These are phyloP conservation scores for Vaccinium macrocarpon DNA, from an alignment of 148 eudicot species.

Conservation along the genomic window DNA sequence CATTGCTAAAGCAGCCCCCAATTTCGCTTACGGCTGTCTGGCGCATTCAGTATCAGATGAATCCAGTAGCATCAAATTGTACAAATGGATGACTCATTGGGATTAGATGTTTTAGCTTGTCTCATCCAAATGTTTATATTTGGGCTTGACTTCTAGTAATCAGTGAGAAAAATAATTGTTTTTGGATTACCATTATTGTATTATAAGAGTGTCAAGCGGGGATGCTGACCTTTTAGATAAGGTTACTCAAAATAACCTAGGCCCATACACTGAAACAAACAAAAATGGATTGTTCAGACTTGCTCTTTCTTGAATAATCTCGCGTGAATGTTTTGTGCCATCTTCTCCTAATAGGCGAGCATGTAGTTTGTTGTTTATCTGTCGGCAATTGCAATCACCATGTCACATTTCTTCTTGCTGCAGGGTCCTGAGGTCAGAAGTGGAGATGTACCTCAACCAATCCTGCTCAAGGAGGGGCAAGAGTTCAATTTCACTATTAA, in stretches of 20 bases:
- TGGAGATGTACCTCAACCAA: constrained; percentile 93
- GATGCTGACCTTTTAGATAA: background rate
- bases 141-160: background rate
- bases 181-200: background rate
- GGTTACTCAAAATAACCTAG: background rate
- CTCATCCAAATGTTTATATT: background rate
- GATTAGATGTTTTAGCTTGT: background rate
- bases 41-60: background rate
- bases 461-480: constrained; percentile 81
- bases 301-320: background rate
- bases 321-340: background rate
- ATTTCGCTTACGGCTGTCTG: background rate
- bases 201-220: background rate
- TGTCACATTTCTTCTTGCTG: constrained; percentile 23
- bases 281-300: background rate
- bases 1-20: background rate
- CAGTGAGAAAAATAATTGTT: background rate
- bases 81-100: background rate
- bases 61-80: background rate
- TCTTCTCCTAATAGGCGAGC: background rate
- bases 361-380: background rate
- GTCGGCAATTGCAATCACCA: background rate
- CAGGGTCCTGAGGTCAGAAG: constrained; percentile 99
- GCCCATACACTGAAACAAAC: background rate
- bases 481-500: constrained; percentile 84